Conservation (phyloP, 2,329 filamentous ascomycete genomes). For the Cercospora zeina region DNA sequence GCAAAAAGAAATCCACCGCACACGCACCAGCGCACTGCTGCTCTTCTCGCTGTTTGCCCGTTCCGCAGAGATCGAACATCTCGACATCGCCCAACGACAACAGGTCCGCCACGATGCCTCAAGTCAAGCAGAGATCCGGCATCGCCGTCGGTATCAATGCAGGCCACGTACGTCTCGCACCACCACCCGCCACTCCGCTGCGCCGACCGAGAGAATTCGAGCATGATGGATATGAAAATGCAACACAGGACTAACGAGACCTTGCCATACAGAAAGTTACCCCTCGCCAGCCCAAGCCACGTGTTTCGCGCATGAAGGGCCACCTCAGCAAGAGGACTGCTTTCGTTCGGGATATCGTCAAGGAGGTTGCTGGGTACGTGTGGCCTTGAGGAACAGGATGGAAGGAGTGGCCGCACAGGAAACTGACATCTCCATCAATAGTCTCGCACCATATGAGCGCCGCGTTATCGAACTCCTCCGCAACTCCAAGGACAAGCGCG, state of each 20-base stretch:
- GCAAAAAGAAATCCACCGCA: slow-evolving; percentile 12
- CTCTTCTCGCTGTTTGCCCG: not conserved
- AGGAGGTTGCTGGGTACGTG: slow-evolving; percentile 91
- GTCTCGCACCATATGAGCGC: slow-evolving; percentile 71
- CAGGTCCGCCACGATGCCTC: slow-evolving; percentile 49
- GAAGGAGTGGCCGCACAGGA: slow-evolving; percentile 2
- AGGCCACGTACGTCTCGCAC: slow-evolving; percentile 61
- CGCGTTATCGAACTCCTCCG: slow-evolving; percentile 98
- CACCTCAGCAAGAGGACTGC: slow-evolving; percentile 94
- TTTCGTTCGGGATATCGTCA: slow-evolving; percentile 96
- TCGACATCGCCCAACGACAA: slow-evolving; percentile 32
- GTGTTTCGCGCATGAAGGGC: slow-evolving; percentile 76
- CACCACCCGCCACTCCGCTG: slow-evolving; percentile 1
- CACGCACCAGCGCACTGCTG: slow-evolving; percentile 6
- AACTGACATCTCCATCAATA: slow-evolving; percentile 32
- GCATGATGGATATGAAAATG: slow-evolving; percentile 13
- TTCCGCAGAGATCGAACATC: slow-evolving; percentile 27
- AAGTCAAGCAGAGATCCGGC: slow-evolving; percentile 56
- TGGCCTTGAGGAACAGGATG: slow-evolving; percentile 33
- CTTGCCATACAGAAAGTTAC: slow-evolving; percentile 50
- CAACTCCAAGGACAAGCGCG: slow-evolving; percentile 99
- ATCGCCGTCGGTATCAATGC: slow-evolving; percentile 64
- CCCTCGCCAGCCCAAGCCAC: slow-evolving; percentile 51
- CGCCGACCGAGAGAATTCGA: slow-evolving; percentile 16
- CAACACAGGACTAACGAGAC: slow-evolving; percentile 29